Conservation (phyloP, 805 yeast species). For the Groenewaldozyma salmanticensis region DNA sequence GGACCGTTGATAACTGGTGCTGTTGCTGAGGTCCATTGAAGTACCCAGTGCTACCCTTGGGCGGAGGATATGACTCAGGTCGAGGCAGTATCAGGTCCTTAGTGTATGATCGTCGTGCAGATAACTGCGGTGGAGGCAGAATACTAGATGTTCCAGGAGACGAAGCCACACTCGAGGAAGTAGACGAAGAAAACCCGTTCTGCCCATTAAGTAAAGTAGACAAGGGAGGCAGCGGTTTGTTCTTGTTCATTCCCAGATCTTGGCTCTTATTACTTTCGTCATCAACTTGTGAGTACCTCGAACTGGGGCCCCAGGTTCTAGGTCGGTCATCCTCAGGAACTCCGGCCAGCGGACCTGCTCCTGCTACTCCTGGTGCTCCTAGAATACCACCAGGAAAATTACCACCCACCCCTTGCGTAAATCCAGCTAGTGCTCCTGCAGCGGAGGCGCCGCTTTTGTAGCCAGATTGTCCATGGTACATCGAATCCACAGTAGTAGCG, state of each 20-base stretch:
- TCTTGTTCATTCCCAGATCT: too few species aligned
- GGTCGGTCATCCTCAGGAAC: slow-evolving; percentile 20
- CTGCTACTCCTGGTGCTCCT: too few species aligned
- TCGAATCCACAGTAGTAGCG: slow-evolving; percentile 11
- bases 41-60: slow-evolving; percentile 12
- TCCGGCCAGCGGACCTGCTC: slow-evolving; percentile 1
- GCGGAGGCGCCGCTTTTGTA: too few species aligned
- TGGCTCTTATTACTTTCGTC: slow-evolving; percentile 15
- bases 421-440: too few species aligned
- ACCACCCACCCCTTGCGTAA: too few species aligned
- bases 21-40: too few species aligned
- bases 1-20: too few species aligned
- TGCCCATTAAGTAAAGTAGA: slow-evolving; percentile 18
- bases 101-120: slow-evolving; percentile 21
- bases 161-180: background rate
- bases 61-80: slow-evolving; percentile 22
- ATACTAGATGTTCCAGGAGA: background rate
- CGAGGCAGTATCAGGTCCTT: slow-evolving; percentile 22
- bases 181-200: background rate
- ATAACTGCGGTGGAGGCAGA: slow-evolving; percentile 16
- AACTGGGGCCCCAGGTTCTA: slow-evolving; percentile 24
- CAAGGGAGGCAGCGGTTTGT: slow-evolving; percentile 17
- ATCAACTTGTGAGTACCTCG: slow-evolving; percentile 15
- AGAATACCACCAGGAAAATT: too few species aligned
- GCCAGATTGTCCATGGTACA: background rate